Percentiles rank a stretch among this genome's conserved stretches.
Conservation (phyloP, 2,329 filamentous ascomycete genomes). For the Colletotrichum tropicale region DNA sequence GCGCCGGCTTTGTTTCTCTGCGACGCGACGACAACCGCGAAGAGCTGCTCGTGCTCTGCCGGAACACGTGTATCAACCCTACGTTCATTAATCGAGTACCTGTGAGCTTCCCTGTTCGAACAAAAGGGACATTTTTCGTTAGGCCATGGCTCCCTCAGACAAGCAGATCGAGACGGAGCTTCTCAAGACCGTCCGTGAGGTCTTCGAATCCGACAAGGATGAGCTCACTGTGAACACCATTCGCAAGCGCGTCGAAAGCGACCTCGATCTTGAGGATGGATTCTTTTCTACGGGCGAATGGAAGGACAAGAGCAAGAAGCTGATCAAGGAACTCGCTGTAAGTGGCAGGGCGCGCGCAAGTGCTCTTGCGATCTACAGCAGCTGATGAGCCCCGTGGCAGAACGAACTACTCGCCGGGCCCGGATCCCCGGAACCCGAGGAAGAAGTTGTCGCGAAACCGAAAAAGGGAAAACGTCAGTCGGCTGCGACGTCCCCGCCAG, state of each 20-base stretch:
- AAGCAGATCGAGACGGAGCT: slow-evolving; percentile 51
- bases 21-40: slow-evolving; percentile 9
- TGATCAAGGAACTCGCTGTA: slow-evolving; percentile 63
- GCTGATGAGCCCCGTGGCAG: neutral
- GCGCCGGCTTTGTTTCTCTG: neutral
- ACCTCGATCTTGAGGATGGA: slow-evolving; percentile 51
- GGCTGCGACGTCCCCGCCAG: slow-evolving; percentile 36
- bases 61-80: neutral
- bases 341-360: slow-evolving; percentile 26
- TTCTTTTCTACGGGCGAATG: slow-evolving; percentile 56
- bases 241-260: slow-evolving; percentile 55
- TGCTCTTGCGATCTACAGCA: no score
- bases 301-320: slow-evolving; percentile 62
- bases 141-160: slow-evolving; percentile 44
- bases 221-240: slow-evolving; percentile 61
- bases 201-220: slow-evolving; percentile 50
- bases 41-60: neutral
- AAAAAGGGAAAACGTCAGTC: slow-evolving; percentile 38
- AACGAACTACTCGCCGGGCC: neutral
- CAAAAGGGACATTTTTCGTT: no score
- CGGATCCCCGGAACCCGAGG: neutral
- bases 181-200: slow-evolving; percentile 46
- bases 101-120: neutral
- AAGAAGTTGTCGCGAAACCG: slow-evolving; percentile 22
- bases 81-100: neutral